Evolutionary conservation across 1,284 basidiomycete genomes (phyloP), one percentile per base, ranked within the genome.

Genomic region (Violaceomyces palustris): DNA sequence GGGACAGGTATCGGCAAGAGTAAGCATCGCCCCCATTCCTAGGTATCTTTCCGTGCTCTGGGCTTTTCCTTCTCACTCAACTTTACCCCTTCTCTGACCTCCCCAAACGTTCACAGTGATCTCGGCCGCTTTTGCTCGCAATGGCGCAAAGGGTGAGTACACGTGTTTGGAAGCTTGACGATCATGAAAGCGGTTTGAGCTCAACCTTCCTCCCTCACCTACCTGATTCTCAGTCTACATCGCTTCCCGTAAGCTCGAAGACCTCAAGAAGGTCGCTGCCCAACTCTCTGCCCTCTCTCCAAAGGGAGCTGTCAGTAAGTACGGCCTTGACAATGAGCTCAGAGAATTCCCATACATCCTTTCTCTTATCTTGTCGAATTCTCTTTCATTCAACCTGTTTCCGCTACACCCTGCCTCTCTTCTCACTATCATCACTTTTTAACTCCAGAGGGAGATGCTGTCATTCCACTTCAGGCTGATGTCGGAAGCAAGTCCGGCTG

Each of bases 181-280:
- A 22, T 18, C 30, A 11, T 11, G 21, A n/a, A n/a, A n/a, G n/a
- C n/a, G n/a, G n/a, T n/a, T n/a, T n/a, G n/a, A n/a, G n/a, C n/a
- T n/a, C n/a, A n/a, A n/a, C n/a, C n/a, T n/a, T n/a, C n/a, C n/a
- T n/a, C n/a, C n/a, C n/a, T n/a, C n/a, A n/a, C n/a, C n/a, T n/a
- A n/a, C n/a, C n/a, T n/a, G n/a, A n/a, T n/a, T n/a, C n/a, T n/a
- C 25, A 45, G 85, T 88, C 22, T 87, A 90, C 75, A 89, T 92
- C 61, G 88, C 89, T 8, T 84, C 85, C 3, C 78, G 87, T 37
- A 89, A 89, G 51, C 36, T 71, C 12, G 33, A 53, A 11, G 68
- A 86, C 57, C 78, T 92, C 44, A 81, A 86, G 74, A 80, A 85
- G 77, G 71, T 70, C 6, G 62, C 69, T 5, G 30, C 37, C 22